phyloP scores from a whole-genome alignment of 2,329 filamentous ascomycete genomes.

The Lomentospora prolificans region DNA sequence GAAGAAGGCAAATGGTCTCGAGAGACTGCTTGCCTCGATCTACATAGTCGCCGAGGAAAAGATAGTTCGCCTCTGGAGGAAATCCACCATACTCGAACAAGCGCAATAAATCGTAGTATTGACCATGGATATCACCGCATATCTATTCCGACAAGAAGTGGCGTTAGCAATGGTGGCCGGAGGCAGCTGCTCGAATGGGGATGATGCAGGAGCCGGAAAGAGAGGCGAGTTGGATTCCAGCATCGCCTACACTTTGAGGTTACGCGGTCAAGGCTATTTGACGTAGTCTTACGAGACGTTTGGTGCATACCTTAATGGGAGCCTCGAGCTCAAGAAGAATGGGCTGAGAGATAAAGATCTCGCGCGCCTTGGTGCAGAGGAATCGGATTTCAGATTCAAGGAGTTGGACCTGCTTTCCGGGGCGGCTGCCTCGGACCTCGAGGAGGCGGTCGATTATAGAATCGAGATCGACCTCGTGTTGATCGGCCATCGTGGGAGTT shows the following conservation, averaged over 20 bases:
- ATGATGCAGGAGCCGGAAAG: no score
- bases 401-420: slow-evolving; percentile 96
- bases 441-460: slow-evolving; percentile 98
- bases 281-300: not conserved
- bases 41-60: slow-evolving; percentile 98
- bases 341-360: slow-evolving; percentile 99
- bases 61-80: slow-evolving; percentile 96
- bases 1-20: slow-evolving; percentile 92
- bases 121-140: slow-evolving; percentile 97
- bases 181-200: no score
- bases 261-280: not conserved
- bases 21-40: slow-evolving; percentile 98
- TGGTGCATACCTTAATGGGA: slow-evolving; percentile 79
- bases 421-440: slow-evolving; percentile 94
- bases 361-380: slow-evolving; percentile 95
- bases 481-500: slow-evolving; percentile 46
- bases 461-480: slow-evolving; percentile 92
- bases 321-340: slow-evolving; percentile 96
- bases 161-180: no score
- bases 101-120: slow-evolving; percentile 96
- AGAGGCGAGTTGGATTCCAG: no score
- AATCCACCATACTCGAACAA: slow-evolving; percentile 98
- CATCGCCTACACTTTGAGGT: no score
- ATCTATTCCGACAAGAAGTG: slow-evolving; percentile 49
- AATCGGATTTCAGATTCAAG: slow-evolving; percentile 93